Conservation (phyloP, 2,329 filamentous ascomycete genomes). For the Fonsecaea nubica region DNA sequence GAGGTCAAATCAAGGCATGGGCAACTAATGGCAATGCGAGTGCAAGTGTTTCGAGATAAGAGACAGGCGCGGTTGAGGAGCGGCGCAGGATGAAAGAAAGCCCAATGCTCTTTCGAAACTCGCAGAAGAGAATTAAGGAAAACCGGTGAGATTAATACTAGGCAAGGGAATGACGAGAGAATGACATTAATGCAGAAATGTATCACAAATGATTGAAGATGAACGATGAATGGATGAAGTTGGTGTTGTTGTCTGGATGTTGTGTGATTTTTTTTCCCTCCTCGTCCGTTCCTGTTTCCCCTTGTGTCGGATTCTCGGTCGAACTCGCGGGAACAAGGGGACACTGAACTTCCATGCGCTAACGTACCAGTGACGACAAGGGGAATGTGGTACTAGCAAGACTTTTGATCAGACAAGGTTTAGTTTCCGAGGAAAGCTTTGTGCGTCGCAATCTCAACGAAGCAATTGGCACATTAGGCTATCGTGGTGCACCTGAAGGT, state of each 20-base stretch:
- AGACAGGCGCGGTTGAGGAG: not conserved
- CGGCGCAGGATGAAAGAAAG: not conserved
- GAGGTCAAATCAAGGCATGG: conserved; percentile 4
- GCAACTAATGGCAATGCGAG: not conserved
- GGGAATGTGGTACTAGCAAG: not conserved
- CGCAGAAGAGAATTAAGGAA: not conserved
- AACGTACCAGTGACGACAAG: not conserved
- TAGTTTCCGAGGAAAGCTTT: conserved; percentile 5
- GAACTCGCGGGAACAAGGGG: not conserved
- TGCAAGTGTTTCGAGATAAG: not conserved
- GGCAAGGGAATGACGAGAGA: not conserved
- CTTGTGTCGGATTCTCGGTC: not conserved
- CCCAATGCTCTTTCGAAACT: not conserved
- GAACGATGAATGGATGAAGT: no score
- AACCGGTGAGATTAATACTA: not conserved
- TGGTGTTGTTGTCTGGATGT: not conserved
- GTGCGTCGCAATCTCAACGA: not conserved
- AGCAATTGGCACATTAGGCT: not conserved
- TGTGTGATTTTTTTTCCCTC: not conserved
- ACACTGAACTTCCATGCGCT: not conserved
- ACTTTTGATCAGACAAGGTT: not conserved
- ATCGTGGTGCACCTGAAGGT: not conserved
- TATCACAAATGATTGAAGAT: not conserved
- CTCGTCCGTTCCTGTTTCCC: not conserved
- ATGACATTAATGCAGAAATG: not conserved